A percentile compares a stretch with the other conserved stretches of the same genome.
phyloP scores from a whole-genome alignment of 495 filamentous ascomycete genomes.

The Lepidopterella palustris region DNA sequence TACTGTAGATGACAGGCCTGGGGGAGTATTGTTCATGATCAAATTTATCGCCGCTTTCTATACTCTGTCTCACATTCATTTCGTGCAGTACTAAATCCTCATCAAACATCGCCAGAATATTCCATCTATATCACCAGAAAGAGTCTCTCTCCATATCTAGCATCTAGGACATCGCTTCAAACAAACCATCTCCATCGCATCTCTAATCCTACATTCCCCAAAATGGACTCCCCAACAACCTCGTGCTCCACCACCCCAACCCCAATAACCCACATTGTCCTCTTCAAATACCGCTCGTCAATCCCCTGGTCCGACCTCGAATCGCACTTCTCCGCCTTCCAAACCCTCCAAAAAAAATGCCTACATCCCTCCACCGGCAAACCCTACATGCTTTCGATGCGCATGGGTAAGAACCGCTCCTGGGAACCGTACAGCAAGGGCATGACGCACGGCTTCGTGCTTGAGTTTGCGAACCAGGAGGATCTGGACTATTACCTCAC shows the following conservation, averaged over 20 bases:
- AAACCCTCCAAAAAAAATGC: slow-evolving; percentile 8
- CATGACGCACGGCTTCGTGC: slow-evolving; percentile 29
- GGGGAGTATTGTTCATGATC: too few species aligned
- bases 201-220: neutral
- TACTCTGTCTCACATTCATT: too few species aligned
- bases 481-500: slow-evolving; percentile 31
- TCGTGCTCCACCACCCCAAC: neutral
- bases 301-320: slow-evolving; percentile 22
- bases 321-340: slow-evolving; percentile 19
- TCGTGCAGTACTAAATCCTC: too few species aligned
- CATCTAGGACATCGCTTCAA: too few species aligned
- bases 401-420: slow-evolving; percentile 25
- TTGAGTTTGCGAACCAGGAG: slow-evolving; percentile 26
- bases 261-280: slow-evolving; percentile 26
- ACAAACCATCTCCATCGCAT: too few species aligned
- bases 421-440: slow-evolving; percentile 26
- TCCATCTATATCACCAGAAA: too few species aligned
- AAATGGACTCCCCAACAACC: neutral
- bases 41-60: too few species aligned
- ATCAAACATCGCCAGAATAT: too few species aligned
- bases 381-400: slow-evolving; percentile 19
- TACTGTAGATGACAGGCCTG: too few species aligned
- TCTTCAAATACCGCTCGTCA: slow-evolving; percentile 22
- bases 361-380: slow-evolving; percentile 19
- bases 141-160: too few species aligned